Percentiles rank a stretch among this genome's conserved stretches.
These are phyloP conservation scores for Tuber aestivum DNA, from an alignment of 495 filamentous ascomycete genomes.

Conservation along the genomic window DNA sequence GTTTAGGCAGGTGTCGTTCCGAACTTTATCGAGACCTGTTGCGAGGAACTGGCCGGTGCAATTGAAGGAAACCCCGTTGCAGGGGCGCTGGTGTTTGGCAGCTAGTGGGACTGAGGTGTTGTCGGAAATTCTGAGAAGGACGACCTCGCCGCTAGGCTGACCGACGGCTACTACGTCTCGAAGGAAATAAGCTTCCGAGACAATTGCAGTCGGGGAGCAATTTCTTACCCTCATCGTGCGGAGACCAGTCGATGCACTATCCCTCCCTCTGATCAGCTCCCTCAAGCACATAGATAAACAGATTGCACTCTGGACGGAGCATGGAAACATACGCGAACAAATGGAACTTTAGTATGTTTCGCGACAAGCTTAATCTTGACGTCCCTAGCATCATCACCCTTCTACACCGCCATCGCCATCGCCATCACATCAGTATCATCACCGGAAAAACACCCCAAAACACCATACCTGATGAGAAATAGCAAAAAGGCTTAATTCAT, in stretches of 20 bases:
- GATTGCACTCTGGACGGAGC: neutral
- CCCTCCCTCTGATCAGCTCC: slow-evolving; percentile 3
- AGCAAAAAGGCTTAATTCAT: slow-evolving; percentile 71
- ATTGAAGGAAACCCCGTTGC: slow-evolving; percentile 88
- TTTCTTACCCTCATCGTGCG: slow-evolving; percentile 50
- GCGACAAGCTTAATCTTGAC: slow-evolving; percentile 64
- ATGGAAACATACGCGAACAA: slow-evolving; percentile 57
- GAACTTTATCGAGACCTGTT: slow-evolving; percentile 80
- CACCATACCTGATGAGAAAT: slow-evolving; percentile 53
- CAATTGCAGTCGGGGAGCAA: neutral
- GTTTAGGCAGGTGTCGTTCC: slow-evolving; percentile 87
- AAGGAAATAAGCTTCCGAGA: slow-evolving; percentile 5
- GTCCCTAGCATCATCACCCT: slow-evolving; percentile 36
- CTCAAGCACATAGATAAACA: slow-evolving; percentile 1
- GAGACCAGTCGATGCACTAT: slow-evolving; percentile 80
- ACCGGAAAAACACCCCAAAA: neutral
- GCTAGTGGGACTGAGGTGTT: slow-evolving; percentile 62
- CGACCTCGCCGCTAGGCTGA: slow-evolving; percentile 74
- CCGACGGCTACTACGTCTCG: slow-evolving; percentile 76
- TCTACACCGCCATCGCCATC: slow-evolving; percentile 2
- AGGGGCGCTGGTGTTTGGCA: slow-evolving; percentile 77
- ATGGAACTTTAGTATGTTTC: slow-evolving; percentile 73
- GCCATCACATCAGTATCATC: neutral
- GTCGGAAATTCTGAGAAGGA: slow-evolving; percentile 69
- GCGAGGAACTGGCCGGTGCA: slow-evolving; percentile 65